Evolutionary conservation across 208 protist genomes (phyloP).

Genomic region (Crithidia mellificae): DNA sequence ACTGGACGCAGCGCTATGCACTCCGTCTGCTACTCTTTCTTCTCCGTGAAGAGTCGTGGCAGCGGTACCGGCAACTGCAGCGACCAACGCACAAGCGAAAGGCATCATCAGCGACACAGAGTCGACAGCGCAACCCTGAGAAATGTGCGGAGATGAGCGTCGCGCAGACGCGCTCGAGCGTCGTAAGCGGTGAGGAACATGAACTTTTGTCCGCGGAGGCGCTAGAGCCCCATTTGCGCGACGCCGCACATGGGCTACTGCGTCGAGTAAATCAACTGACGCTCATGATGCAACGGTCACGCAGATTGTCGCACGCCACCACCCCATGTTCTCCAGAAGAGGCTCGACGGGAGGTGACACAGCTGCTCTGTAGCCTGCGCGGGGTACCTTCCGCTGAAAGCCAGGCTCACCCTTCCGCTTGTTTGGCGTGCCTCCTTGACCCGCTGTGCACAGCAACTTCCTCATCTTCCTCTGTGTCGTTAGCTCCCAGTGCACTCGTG

Average conservation of each 20-base stretch:
- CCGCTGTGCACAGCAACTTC: too few species aligned
- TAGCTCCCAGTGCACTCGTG: too few species aligned
- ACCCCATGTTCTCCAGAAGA: background rate
- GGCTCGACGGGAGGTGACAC: background rate
- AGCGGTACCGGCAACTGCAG: too few species aligned
- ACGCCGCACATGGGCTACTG: background rate
- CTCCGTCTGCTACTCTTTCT: conserved; percentile 25
- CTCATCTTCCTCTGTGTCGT: too few species aligned
- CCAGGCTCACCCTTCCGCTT: background rate
- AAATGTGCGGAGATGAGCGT: background rate
- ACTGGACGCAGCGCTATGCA: conserved; percentile 27
- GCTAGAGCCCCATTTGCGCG: background rate
- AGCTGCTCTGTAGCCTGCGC: conserved; percentile 2
- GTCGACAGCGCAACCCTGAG: too few species aligned
- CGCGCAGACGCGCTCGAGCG: too few species aligned
- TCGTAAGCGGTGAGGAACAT: background rate
- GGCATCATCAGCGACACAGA: too few species aligned
- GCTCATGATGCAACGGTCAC: background rate
- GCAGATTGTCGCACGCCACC: background rate
- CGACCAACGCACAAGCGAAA: too few species aligned
- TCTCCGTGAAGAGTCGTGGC: conserved; percentile 18
- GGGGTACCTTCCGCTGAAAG: too few species aligned
- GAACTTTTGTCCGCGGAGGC: background rate
- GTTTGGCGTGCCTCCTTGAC: background rate
- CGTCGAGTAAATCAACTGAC: background rate